Conservation (phyloP, 805 yeast species). For the Metahyphopichia silvanorum region DNA sequence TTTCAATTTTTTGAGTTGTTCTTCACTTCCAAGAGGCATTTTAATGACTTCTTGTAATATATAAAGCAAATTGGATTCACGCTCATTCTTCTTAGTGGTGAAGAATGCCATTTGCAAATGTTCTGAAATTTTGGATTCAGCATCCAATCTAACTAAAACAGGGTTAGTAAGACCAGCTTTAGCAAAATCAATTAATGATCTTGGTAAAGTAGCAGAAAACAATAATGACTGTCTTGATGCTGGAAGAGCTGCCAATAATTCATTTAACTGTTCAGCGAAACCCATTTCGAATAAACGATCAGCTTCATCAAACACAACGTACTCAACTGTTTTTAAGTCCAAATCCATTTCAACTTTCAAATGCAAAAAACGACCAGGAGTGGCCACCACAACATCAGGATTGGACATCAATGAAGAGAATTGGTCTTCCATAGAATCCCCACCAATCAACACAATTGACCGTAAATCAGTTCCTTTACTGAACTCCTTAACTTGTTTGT, state of each 20-base stretch:
- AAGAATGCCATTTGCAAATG: conserved; percentile 87
- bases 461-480: conserved; percentile 80
- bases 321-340: conserved; percentile 79
- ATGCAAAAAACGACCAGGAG: conserved; percentile 97
- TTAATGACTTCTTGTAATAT: conserved; percentile 81
- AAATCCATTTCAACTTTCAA: conserved; percentile 92
- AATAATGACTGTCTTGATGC: conserved; percentile 79
- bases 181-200: conserved; percentile 90
- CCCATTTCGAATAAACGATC: conserved; percentile 97
- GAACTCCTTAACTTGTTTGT: conserved; percentile 85
- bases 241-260: conserved; percentile 80
- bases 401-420: conserved; percentile 87
- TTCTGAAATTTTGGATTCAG: conserved; percentile 88
- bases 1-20: conserved; percentile 55
- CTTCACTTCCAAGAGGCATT: conserved; percentile 75
- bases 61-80: conserved; percentile 82
- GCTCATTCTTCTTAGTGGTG: conserved; percentile 74
- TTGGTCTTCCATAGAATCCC: conserved; percentile 97
- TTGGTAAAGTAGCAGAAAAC: conserved; percentile 94
- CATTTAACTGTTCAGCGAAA: conserved; percentile 89
- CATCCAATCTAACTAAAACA: conserved; percentile 85
- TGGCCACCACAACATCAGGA: conserved; percentile 93
- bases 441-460: conserved; percentile 84
- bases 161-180: conserved; percentile 95
- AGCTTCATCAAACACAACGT: conserved; percentile 94